These are phyloP conservation scores for Dacryopinax spathularia DNA, from an alignment of 768 basidiomycete genomes.

Conservation along the genomic window DNA sequence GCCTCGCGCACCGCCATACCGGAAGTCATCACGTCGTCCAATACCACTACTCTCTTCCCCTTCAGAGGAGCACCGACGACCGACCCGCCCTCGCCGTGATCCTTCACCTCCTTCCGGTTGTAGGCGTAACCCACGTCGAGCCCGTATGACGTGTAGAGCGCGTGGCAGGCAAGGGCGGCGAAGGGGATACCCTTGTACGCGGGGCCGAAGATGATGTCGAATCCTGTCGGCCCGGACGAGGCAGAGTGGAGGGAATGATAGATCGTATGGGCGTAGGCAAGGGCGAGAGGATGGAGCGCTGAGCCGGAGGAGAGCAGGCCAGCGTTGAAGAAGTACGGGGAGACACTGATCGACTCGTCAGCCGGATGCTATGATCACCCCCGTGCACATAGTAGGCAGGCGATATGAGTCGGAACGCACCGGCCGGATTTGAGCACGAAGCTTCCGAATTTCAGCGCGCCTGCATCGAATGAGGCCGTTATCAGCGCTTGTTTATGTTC, in stretches of 20 bases:
- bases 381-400: neutral
- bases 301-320: constrained; percentile 74
- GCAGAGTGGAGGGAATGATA: constrained; percentile 22
- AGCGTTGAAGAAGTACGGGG: constrained; percentile 97
- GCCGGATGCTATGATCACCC: neutral
- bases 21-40: constrained; percentile 94
- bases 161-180: constrained; percentile 67
- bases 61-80: constrained; percentile 77
- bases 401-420: constrained; percentile 31
- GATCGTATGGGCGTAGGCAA: constrained; percentile 75
- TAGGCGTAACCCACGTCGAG: constrained; percentile 71
- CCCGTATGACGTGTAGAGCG: constrained; percentile 50
- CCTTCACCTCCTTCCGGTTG: constrained; percentile 90
- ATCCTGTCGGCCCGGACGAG: constrained; percentile 17
- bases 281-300: constrained; percentile 59
- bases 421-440: constrained; percentile 93
- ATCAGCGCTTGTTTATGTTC: constrained; percentile 39
- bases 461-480: constrained; percentile 47
- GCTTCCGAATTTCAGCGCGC: constrained; percentile 75
- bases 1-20: constrained; percentile 79
- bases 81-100: constrained; percentile 87
- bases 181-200: constrained; percentile 97
- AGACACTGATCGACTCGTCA: constrained; percentile 35
- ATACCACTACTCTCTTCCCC: constrained; percentile 68
- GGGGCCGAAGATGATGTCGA: constrained; percentile 88